A percentile compares a stretch with the other conserved stretches of the same genome.
Conservation (phyloP, 2,329 filamentous ascomycete species). For the Microascus cirrosus region DNA sequence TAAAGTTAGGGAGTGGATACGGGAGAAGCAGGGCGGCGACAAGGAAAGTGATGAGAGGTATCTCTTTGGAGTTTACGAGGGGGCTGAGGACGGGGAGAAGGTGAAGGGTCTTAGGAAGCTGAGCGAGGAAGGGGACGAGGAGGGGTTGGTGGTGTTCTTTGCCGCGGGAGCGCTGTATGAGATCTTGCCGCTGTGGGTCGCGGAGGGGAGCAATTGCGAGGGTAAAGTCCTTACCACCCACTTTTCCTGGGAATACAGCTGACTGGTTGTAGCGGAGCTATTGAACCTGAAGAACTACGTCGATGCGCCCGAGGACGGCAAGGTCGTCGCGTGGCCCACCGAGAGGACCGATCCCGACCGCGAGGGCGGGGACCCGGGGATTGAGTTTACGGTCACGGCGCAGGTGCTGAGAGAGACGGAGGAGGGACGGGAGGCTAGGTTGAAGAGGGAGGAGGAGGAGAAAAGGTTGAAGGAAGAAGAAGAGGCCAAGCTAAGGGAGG, state of each 20-base stretch:
- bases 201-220: conserved; percentile 22
- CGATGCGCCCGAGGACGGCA: conserved; percentile 13
- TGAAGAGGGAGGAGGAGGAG: conserved; percentile 3
- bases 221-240: conserved; percentile 13
- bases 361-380: conserved; percentile 13
- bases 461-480: not conserved
- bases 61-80: conserved; percentile 22
- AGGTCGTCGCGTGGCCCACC: conserved; percentile 18
- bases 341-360: conserved; percentile 15
- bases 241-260: not conserved
- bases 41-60: conserved; percentile 13
- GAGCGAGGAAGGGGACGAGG: conserved; percentile 8
- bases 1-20: conserved; percentile 27
- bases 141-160: conserved; percentile 25
- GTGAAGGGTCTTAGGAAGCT: conserved; percentile 18
- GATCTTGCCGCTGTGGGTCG: conserved; percentile 28
- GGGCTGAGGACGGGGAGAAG: conserved; percentile 19
- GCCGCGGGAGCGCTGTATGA: conserved; percentile 30
- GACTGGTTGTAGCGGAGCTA: conserved; percentile 7
- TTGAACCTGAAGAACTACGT: conserved; percentile 17
- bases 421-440: conserved; percentile 13
- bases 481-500: not conserved
- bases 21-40: conserved; percentile 18
- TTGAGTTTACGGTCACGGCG: conserved; percentile 19
- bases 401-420: conserved; percentile 15